Percentiles rank a stretch among this genome's conserved stretches.
Evolutionary conservation across 768 basidiomycete genomes (phyloP).

Genomic region (Cyclocybe cylindracea): DNA sequence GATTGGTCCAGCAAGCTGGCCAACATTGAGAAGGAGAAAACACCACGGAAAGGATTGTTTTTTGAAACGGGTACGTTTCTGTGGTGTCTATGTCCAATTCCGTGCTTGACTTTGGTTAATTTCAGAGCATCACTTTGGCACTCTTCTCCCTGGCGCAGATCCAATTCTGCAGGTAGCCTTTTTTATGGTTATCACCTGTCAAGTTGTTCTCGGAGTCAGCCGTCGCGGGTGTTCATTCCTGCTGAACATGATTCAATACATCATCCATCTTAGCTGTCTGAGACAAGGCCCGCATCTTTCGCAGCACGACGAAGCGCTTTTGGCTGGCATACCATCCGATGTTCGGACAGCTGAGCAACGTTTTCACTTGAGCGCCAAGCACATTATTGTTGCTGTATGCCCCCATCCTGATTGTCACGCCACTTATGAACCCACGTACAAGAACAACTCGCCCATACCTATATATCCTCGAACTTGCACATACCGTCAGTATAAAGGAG

Average conservation of each 20-base stretch:
- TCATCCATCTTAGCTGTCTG: conserved; percentile 11
- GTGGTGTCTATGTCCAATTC: too few relatives aligned
- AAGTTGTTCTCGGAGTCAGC: conserved; percentile 10
- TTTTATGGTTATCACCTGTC: conserved; percentile 10
- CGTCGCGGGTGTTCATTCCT: conserved; percentile 11
- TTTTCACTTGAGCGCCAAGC: conserved; percentile 6
- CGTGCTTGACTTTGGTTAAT: too few relatives aligned
- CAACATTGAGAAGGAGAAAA: background rate
- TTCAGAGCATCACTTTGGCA: conserved; percentile 4
- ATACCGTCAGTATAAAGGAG: background rate
- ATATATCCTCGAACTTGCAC: conserved; percentile 2
- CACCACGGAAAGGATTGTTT: background rate
- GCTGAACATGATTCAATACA: conserved; percentile 10
- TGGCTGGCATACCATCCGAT: conserved; percentile 11
- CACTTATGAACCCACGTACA: conserved; percentile 1
- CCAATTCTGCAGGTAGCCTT: conserved; percentile 8
- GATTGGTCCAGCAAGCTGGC: background rate
- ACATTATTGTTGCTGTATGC: conserved; percentile 8
- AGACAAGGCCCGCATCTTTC: conserved; percentile 4
- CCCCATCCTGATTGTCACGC: conserved; percentile 7
- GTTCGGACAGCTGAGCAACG: conserved; percentile 1
- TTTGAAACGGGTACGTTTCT: conserved; percentile 1
- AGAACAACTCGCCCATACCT: conserved; percentile 4
- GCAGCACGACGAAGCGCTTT: conserved; percentile 6
- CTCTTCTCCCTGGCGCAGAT: conserved; percentile 2